A percentile compares a stretch with the other conserved stretches of the same genome.
Evolutionary conservation across 306 rosid species (phyloP).

Genomic region (Crotalaria pallida): DNA sequence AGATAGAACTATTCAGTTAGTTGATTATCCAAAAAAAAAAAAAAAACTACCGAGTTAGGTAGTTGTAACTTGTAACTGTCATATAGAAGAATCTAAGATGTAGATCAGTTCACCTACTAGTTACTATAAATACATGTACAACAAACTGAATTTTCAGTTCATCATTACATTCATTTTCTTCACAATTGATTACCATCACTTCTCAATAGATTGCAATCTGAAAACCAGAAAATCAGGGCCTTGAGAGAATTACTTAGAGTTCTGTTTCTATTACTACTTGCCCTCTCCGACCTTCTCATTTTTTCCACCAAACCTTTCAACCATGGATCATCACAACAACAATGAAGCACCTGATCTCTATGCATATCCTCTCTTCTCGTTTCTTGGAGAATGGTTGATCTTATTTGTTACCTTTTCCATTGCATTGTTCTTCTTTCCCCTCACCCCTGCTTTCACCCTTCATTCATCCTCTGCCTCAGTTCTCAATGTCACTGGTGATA

Average conservation of each 20-base stretch:
- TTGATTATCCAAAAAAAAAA: too few species aligned
- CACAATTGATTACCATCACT: too few species aligned
- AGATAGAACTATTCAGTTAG: too few species aligned
- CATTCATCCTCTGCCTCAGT: slow-evolving; percentile 8
- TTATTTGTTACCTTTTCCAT: not conserved
- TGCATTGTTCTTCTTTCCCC: slow-evolving; percentile 21
- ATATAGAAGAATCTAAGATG: too few species aligned
- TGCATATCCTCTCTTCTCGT: slow-evolving; percentile 3
- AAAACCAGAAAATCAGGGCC: too few species aligned
- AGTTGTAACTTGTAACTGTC: too few species aligned
- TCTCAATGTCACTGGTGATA: not conserved
- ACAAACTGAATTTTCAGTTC: too few species aligned
- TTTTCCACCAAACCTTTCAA: not conserved
- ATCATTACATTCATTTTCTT: too few species aligned
- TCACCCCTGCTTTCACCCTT: slow-evolving; percentile 26
- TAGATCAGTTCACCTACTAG: too few species aligned
- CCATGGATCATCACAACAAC: not conserved
- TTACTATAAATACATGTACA: too few species aligned
- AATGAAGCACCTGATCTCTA: not conserved
- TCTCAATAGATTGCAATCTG: too few species aligned
- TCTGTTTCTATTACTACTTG: not conserved
- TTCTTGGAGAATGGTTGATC: slow-evolving; percentile 26
- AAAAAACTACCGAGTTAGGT: too few species aligned
- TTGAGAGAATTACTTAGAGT: not conserved
- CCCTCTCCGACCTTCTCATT: not conserved